Evolutionary conservation across 1,284 basidiomycete genomes (phyloP).

Genomic region (Trichosporon sp.): DNA sequence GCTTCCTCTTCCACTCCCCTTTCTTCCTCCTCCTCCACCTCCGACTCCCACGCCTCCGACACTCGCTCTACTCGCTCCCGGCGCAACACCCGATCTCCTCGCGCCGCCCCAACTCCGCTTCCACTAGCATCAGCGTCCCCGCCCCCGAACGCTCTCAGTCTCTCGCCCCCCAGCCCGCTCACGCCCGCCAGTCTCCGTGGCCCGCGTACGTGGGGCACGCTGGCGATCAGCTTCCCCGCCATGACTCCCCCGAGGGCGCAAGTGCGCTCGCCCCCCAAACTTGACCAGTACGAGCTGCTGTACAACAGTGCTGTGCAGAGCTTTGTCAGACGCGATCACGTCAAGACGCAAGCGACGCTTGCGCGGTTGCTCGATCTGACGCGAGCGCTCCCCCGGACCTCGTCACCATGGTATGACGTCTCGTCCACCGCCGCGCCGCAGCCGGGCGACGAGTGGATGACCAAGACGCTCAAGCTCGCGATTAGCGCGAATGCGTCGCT

Average conservation of each 20-base stretch:
- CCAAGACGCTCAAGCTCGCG: slow-evolving; percentile 50
- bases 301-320: slow-evolving; percentile 54
- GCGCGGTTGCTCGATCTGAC: slow-evolving; percentile 37
- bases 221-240: slow-evolving; percentile 25
- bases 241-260: slow-evolving; percentile 24
- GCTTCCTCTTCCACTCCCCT: slow-evolving; percentile 7
- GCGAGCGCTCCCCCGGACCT: slow-evolving; percentile 24
- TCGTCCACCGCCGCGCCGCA: neutral
- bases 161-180: neutral
- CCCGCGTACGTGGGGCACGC: slow-evolving; percentile 30
- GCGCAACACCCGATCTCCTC: neutral
- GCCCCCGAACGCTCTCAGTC: neutral
- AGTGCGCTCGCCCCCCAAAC: slow-evolving; percentile 22
- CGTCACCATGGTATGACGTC: slow-evolving; percentile 33
- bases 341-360: slow-evolving; percentile 47
- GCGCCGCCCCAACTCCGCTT: slow-evolving; percentile 3
- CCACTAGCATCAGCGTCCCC: neutral
- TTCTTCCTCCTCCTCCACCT: neutral
- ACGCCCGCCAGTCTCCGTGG: slow-evolving; percentile 4
- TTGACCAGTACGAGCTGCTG: slow-evolving; percentile 41
- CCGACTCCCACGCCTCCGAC: neutral
- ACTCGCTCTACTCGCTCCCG: neutral
- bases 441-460: slow-evolving; percentile 41
- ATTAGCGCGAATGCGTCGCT: slow-evolving; percentile 46
- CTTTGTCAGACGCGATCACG: slow-evolving; percentile 53